A percentile compares a stretch with the other conserved stretches of the same genome.
phyloP scores from a whole-genome alignment of 805 yeast species.

The Sugiyamaella valdiviana region DNA sequence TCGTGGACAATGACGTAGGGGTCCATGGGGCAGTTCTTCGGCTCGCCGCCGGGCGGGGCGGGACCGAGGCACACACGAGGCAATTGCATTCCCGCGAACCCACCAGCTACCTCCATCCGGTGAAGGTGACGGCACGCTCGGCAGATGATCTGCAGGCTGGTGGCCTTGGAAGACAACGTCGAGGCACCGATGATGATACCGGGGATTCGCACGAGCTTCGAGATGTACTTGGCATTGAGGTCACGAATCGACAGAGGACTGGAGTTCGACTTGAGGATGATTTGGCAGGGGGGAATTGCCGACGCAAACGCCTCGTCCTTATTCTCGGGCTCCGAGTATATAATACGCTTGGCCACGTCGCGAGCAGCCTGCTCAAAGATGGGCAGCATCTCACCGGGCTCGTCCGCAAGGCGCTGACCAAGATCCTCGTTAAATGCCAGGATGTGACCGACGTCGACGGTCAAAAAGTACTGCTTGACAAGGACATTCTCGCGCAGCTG shows the following conservation, averaged over 20 bases:
- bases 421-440: constrained; percentile 85
- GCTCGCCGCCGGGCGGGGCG: constrained; percentile 39
- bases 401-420: constrained; percentile 75
- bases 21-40: constrained; percentile 74
- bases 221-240: constrained; percentile 78
- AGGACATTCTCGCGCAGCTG: constrained; percentile 83
- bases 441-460: constrained; percentile 76
- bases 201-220: constrained; percentile 82
- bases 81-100: constrained; percentile 62
- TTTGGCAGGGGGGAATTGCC: constrained; percentile 72
- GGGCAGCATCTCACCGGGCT: constrained; percentile 83
- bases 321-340: constrained; percentile 30
- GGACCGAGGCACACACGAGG: constrained; percentile 64
- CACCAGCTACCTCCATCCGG: constrained; percentile 53
- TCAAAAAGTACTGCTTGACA: constrained; percentile 63
- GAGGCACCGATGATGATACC: constrained; percentile 93
- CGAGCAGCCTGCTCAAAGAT: constrained; percentile 52
- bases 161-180: constrained; percentile 81
- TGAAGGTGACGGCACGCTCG: constrained; percentile 79
- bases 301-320: constrained; percentile 35
- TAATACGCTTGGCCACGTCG: constrained; percentile 68
- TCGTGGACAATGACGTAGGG: constrained; percentile 94
- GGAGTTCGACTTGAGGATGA: constrained; percentile 68
- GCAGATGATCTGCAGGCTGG: constrained; percentile 77
- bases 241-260: constrained; percentile 69